Conservation (phyloP, 2,329 filamentous ascomycete genomes). For the Trichothecium roseum region DNA sequence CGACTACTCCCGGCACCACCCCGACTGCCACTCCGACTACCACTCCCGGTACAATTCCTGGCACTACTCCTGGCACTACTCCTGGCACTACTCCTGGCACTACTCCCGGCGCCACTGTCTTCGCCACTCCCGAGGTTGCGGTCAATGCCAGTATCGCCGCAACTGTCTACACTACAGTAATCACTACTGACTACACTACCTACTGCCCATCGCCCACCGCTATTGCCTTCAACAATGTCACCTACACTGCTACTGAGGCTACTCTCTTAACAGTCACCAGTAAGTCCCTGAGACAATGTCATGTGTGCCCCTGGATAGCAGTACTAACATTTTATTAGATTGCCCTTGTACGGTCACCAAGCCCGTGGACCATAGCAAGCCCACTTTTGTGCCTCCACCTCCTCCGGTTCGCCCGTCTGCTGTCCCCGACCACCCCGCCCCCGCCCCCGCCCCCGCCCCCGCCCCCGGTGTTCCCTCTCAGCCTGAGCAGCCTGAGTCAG, state of each 20-base stretch:
- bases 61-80: neutral
- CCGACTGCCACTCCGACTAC: neutral
- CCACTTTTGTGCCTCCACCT: constrained; percentile 8
- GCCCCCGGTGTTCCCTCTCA: neutral
- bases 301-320: neutral
- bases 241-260: constrained; percentile 30
- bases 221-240: constrained; percentile 27
- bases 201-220: constrained; percentile 32
- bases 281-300: constrained; percentile 13
- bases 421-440: neutral
- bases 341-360: constrained; percentile 35
- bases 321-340: constrained; percentile 23
- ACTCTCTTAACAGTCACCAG: constrained; percentile 34
- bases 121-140: neutral
- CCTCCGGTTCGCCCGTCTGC: constrained; percentile 6
- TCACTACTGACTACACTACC: constrained; percentile 26
- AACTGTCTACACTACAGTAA: constrained; percentile 23
- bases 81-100: neutral
- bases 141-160: too few species aligned
- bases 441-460: constrained; percentile 11
- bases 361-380: neutral
- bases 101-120: neutral
- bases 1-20: neutral
- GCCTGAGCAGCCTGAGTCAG: too few species aligned
- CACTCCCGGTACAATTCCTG: neutral